Base-by-base conservation (phyloP, 1,139 yeast species). In the Suhomyces coccinellae region DNA sequence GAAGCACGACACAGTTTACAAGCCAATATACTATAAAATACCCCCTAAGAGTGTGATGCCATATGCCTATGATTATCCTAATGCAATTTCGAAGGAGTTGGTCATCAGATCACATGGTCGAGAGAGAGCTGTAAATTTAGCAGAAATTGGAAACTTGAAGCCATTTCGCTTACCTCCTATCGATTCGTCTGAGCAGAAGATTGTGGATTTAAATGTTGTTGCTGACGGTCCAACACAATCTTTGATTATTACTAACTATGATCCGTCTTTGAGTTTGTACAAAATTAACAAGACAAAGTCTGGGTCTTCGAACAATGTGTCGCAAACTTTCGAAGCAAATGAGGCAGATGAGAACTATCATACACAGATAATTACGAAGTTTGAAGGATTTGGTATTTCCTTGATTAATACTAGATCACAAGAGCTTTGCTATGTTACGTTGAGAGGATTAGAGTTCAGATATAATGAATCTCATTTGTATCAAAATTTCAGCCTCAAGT, bases 181-280 rank as follows among this genome's bases (percentile, higher is more conserved):
- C 1, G 61, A 59, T n/a, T 63, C 67, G 6, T 65, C 65, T 7
- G 72, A 69, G 11, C 77, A 74, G 41, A 66, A 71, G 2, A 79
- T 83, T 43, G 91, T 89, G 28, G 98, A 91, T 58, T 71, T 93
- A 57, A 89, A 90, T 61, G 98, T 93, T 33, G 85, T 90, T 38
- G 99, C 98, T 0, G 98, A 93, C 69, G 99, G 98, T 0, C 96
- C 97, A 0, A 83, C 93, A 0, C 97, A 90, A 61, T 85, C 96
- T 0, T 74, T 93, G 54, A 85, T 90, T 2, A 83, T 93, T 7
- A 80, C 96, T 1, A 83, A 87, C 49, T 89, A 89, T 59, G 95
- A 88, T 56, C 85, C 95, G 6, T 78, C 82, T 3, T 72, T 79
- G 4, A 87, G 96, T 63, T 67, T 88, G 64, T 90, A 89, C 62